These are phyloP conservation scores for Plectosphaerella sp. DNA, from an alignment of 2,329 filamentous ascomycete species.

Conservation along the genomic window DNA sequence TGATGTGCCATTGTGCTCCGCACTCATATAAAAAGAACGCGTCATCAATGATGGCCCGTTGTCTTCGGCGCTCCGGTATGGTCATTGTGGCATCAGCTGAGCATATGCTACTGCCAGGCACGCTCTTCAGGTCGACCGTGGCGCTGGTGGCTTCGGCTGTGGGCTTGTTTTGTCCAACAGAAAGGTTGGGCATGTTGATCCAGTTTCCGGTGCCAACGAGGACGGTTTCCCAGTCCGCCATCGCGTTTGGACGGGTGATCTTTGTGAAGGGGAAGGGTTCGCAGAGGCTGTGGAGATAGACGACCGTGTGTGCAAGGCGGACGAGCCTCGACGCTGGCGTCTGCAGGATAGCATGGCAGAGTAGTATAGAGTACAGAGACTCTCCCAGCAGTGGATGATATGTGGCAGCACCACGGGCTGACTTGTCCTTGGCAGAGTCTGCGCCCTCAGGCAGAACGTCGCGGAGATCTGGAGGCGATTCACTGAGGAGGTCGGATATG, in stretches of 20 bases:
- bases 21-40: too few species aligned
- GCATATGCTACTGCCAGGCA: too few species aligned
- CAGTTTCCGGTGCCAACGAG: constrained; percentile 64
- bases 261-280: constrained; percentile 82
- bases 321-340: constrained; percentile 73
- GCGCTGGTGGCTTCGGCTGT: too few species aligned
- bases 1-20: too few species aligned
- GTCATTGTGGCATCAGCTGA: too few species aligned
- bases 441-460: constrained; percentile 53
- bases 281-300: constrained; percentile 66
- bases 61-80: too few species aligned
- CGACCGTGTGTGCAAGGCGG: constrained; percentile 78
- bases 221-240: constrained; percentile 77
- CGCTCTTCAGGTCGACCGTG: too few species aligned
- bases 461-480: constrained; percentile 63
- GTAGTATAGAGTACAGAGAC: constrained; percentile 70
- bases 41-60: too few species aligned
- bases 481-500: constrained; percentile 64
- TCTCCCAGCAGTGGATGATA: constrained; percentile 80
- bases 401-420: constrained; percentile 59
- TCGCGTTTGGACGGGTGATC: constrained; percentile 58
- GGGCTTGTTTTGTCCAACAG: constrained; percentile 53
- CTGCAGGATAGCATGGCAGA: constrained; percentile 75
- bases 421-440: constrained; percentile 23
- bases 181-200: constrained; percentile 59